Conservation (phyloP, 177 flowering plant species). For the Vitis hybrid region DNA sequence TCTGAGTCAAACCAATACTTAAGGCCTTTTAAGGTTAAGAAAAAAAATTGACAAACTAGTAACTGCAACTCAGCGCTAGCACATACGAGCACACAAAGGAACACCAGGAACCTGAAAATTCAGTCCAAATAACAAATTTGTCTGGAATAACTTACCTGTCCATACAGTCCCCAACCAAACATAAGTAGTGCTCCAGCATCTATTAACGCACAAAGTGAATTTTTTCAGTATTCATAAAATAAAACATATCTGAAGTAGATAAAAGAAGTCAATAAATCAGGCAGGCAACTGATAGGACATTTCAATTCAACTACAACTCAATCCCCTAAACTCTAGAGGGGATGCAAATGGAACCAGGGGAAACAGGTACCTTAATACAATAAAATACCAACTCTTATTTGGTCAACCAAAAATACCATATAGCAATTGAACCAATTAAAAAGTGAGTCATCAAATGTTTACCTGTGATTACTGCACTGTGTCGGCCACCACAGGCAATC, state of each 20-base stretch:
- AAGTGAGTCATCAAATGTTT: neutral
- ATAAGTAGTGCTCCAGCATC: constrained; percentile 94
- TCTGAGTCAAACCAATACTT: neutral
- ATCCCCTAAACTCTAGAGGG: too few species aligned
- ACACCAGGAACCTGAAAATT: neutral
- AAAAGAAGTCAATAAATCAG: too few species aligned
- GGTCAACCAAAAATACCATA: neutral
- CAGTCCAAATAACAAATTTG: neutral
- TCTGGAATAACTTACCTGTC: constrained; percentile 63
- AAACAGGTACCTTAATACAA: too few species aligned
- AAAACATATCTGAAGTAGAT: neutral
- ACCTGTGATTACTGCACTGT: constrained; percentile 96
- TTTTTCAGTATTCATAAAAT: neutral
- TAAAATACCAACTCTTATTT: neutral
- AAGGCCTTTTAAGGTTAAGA: neutral
- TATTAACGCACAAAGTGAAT: constrained; percentile 17
- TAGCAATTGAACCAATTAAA: neutral
- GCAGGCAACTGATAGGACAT: neutral
- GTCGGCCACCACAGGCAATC: constrained; percentile 98
- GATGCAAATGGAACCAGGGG: neutral
- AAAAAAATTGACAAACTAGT: neutral
- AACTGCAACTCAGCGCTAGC: neutral
- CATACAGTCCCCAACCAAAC: constrained; percentile 99
- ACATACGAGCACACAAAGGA: neutral
- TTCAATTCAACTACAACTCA: too few species aligned